phyloP scores from a whole-genome alignment of 208 protist species.

The Jaenimonas drosophilae region DNA sequence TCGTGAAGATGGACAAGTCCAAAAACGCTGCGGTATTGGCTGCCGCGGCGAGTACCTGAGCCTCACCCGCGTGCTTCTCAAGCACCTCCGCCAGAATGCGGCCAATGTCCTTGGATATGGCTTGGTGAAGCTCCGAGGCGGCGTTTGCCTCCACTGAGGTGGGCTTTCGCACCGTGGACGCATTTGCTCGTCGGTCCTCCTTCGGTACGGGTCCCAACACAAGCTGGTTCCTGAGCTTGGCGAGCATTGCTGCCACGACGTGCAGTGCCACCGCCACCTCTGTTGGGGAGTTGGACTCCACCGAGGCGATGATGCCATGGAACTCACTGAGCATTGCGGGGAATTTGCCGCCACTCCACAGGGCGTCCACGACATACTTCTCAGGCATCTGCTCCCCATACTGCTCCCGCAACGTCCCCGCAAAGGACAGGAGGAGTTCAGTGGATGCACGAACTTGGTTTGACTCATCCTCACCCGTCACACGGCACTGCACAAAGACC shows the following conservation, averaged over 20 bases:
- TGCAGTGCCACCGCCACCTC: conserved; percentile 47
- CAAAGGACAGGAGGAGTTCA: conserved; percentile 70
- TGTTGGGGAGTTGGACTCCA: conserved; percentile 14
- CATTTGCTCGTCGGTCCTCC: conserved; percentile 12
- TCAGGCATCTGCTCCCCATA: conserved; percentile 74
- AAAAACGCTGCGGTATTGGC: neutral
- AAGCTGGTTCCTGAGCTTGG: conserved; percentile 19
- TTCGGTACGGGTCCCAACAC: conserved; percentile 19
- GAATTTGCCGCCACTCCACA: conserved; percentile 55
- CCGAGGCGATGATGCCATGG: conserved; percentile 30
- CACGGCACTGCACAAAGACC: conserved; percentile 77
- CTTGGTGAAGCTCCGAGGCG: neutral
- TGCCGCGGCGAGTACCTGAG: neutral
- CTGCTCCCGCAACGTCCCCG: conserved; percentile 51
- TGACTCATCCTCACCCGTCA: conserved; percentile 27
- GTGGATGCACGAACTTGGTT: conserved; percentile 34
- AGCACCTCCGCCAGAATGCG: neutral
- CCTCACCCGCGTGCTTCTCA: neutral
- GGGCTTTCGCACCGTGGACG: conserved; percentile 1
- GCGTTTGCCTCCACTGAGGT: neutral
- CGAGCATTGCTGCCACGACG: conserved; percentile 49
- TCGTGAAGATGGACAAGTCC: neutral
- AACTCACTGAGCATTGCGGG: conserved; percentile 50
- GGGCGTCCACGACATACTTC: conserved; percentile 79
- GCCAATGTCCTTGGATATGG: no score